Conservation (phyloP, 257 asterid species). For the Linderniella brevidens region DNA sequence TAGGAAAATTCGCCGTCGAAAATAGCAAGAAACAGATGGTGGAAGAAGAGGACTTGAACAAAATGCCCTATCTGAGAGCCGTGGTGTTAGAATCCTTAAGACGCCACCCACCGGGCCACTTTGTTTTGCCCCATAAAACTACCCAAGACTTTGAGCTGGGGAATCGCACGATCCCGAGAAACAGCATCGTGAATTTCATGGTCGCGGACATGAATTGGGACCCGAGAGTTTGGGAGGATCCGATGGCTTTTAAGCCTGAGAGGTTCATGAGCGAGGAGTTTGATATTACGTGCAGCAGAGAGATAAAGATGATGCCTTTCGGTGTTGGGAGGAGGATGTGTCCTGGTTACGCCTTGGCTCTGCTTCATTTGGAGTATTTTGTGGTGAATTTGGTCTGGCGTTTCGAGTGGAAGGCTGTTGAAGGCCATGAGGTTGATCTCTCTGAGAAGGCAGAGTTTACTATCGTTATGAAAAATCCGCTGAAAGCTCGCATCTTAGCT, state of each 20-base stretch:
- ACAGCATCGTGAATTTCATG: constrained; percentile 6
- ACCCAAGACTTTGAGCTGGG: constrained; percentile 17
- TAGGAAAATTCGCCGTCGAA: background rate
- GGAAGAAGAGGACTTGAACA: constrained; percentile 18
- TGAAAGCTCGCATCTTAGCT: background rate
- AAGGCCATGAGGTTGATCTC: background rate
- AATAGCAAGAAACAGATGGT: background rate
- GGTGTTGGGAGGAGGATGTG: background rate
- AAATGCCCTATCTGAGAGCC: constrained; percentile 21
- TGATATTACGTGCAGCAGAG: background rate
- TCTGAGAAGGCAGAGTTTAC: background rate
- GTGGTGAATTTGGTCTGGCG: background rate
- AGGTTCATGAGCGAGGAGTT: background rate
- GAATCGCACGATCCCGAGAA: constrained; percentile 16
- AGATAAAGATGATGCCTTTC: background rate
- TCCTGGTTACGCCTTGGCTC: background rate
- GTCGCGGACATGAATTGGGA: background rate
- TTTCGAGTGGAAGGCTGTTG: background rate
- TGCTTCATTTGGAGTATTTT: background rate
- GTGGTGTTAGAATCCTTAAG: constrained; percentile 25
- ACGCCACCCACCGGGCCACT: constrained; percentile 27
- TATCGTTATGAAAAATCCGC: background rate
- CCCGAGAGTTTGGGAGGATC: no score
- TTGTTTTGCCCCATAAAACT: constrained; percentile 23
- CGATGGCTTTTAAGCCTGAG: background rate